Evolutionary conservation across 1,139 yeast genomes (phyloP), one percentile per base, ranked within the genome.

Genomic region (Hansenula sp.): DNA sequence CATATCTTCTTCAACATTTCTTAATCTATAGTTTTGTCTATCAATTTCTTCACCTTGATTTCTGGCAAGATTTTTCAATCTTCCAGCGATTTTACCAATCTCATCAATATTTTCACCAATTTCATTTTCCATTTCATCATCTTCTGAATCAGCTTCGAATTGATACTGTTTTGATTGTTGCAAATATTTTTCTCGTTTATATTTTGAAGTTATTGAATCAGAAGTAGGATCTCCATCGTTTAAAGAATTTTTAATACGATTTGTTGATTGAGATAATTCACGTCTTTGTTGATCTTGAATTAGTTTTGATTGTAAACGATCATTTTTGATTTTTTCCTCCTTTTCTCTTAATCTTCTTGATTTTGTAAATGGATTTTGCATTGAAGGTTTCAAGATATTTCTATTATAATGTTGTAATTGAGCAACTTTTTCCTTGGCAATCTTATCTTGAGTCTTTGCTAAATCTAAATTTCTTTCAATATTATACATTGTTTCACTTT

Each of bases 281-380:
- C 65, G 61, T 38, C 76, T 68, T 41, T 74, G 72, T 37, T 65
- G 63, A 49, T 77, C 79, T 47, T 58, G 60, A 51, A 62, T 59
- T 21, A 58, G 21, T 58, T 79, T 78, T 52, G 84, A 91, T 56
- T 76, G 78, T 30, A 78, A 72, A 54, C 86, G 78, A 41, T 84
- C 79, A n/a, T 74, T 67, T 56, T 84, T 80, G 51, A 90, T 73
- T 47, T 72, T 73, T 45, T 79, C 86, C 63, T 91, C 98, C 55
- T 81, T 81, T 53, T 84, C 88, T 53, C 84, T 81, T 52, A 82
- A 72, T 53, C 94, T 74, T 33, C 89, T 75, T 57, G 87, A 87
- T 41, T 86, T 83, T 56, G 89, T 90, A 70, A 93, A 91, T 30
- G 98, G 98, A 60, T 91, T 91, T 24, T 75, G 65, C 28, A 85